phyloP scores from a whole-genome alignment of 2,329 filamentous ascomycete genomes.

The Ascosphaera pollenicola region DNA sequence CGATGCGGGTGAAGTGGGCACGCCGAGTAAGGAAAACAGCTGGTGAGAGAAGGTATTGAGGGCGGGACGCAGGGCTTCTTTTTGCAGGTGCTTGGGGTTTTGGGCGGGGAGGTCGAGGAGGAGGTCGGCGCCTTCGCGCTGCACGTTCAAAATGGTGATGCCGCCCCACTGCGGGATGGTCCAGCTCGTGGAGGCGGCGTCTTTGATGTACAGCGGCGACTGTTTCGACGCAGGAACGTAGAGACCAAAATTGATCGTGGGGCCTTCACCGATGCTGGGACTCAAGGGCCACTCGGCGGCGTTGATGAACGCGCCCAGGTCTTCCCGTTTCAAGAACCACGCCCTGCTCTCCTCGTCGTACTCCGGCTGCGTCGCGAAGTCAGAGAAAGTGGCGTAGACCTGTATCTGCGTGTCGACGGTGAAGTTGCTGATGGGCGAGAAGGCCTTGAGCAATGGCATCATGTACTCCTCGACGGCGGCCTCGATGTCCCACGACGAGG shows the following conservation, averaged over 20 bases:
- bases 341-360: slow-evolving; percentile 32
- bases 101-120: slow-evolving; percentile 15
- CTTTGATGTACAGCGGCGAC: slow-evolving; percentile 36
- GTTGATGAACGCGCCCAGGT: slow-evolving; percentile 87
- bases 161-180: slow-evolving; percentile 92
- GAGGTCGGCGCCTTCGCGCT: slow-evolving; percentile 9
- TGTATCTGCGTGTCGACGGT: slow-evolving; percentile 93
- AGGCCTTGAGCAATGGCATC: slow-evolving; percentile 54
- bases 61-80: slow-evolving; percentile 48
- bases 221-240: slow-evolving; percentile 56
- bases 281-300: slow-evolving; percentile 94
- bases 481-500: slow-evolving; percentile 84
- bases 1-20: slow-evolving; percentile 54
- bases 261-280: slow-evolving; percentile 77
- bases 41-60: slow-evolving; percentile 84
- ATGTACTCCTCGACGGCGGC: slow-evolving; percentile 61
- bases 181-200: slow-evolving; percentile 52
- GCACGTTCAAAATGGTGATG: slow-evolving; percentile 43
- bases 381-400: slow-evolving; percentile 55
- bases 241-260: slow-evolving; percentile 88
- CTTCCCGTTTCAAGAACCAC: slow-evolving; percentile 56
- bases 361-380: slow-evolving; percentile 35
- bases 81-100: slow-evolving; percentile 31
- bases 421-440: slow-evolving; percentile 76
- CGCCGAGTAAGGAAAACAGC: slow-evolving; percentile 66